Conservation (phyloP, 306 rosid genomes). For the Cicer cuneatum region DNA sequence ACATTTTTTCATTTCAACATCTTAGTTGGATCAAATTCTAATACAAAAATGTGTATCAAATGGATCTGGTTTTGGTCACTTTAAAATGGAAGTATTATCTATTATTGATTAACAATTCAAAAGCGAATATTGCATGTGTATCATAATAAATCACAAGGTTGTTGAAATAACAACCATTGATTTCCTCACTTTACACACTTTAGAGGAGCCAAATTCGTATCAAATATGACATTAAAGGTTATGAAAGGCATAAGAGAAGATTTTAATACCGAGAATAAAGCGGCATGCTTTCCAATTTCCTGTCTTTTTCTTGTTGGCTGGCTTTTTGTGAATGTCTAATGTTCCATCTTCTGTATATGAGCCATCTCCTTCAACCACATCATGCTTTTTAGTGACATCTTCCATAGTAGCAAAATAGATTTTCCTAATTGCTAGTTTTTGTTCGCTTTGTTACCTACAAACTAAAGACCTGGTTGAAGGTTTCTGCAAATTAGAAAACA, state of each 20-base stretch:
- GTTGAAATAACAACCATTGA: no score
- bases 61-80: no score
- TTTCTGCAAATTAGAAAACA: constrained; percentile 21
- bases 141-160: no score
- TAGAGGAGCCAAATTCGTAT: no score
- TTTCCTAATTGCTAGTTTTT: constrained; percentile 12
- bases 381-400: constrained; percentile 43
- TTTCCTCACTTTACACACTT: no score
- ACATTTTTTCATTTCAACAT: constrained; percentile 25
- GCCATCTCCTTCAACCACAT: constrained; percentile 53
- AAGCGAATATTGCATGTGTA: no score
- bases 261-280: constrained; percentile 70
- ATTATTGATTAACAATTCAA: no score
- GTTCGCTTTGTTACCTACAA: constrained; percentile 12
- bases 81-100: no score
- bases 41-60: background rate
- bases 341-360: constrained; percentile 74
- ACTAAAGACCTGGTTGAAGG: background rate
- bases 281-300: constrained; percentile 82
- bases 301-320: constrained; percentile 69
- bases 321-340: constrained; percentile 52
- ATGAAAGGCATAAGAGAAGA: background rate
- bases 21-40: constrained; percentile 5
- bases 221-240: background rate
- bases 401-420: constrained; percentile 44